Base-by-base conservation (phyloP, 2,329 filamentous ascomycete genomes). In the Rhynchosporium agropyri region DNA sequence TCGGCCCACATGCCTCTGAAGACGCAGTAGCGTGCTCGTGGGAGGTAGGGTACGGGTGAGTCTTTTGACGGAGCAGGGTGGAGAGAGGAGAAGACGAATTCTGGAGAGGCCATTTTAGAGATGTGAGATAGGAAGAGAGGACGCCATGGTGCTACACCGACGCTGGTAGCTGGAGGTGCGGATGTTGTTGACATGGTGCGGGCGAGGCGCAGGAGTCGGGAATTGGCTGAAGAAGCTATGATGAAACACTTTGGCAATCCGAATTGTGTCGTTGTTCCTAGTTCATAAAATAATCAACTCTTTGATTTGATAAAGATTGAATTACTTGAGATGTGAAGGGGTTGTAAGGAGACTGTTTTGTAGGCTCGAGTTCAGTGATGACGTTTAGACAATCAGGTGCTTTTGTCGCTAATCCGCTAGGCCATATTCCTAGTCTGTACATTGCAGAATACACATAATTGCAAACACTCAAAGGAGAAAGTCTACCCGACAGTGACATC, bases 1-100 rank as follows among this genome's bases (percentile, higher is more conserved):
- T 83, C 82, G 0, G 87, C 88, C 85, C 90, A 97, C 78, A 96
- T 87, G 69, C 92, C 92, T 65, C 94, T 89, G 78, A 87, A 94
- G 72, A 97, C 86, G 77, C 93, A 95, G 71, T 86, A 92, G 59
- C 92, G 86, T 8, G 86, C 89, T 60, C 91, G 84, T 1, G 87
- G 76, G 3, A 73, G 54, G 50, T 70, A 74, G 3, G 69, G 70
- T 3, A 68, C 75, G 0, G 81, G 79, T 1, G 80, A 67, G 45
- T 67, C 67, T 45, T 66, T 62, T 15, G 67, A 63, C 20, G 74
- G 74, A 38, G 71, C 57, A 15, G 68, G 64, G 31, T 80, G 76
- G 46, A 86, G 76, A 3, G 83, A 84, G 7, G 74, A 73, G 56
- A 80, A 74, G 48, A 74, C 71, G 63, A 80, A 78, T 61, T 76